Evolutionary conservation across 108 stramenopile genomes (phyloP).

Genomic region (Cyclotella baltica): DNA sequence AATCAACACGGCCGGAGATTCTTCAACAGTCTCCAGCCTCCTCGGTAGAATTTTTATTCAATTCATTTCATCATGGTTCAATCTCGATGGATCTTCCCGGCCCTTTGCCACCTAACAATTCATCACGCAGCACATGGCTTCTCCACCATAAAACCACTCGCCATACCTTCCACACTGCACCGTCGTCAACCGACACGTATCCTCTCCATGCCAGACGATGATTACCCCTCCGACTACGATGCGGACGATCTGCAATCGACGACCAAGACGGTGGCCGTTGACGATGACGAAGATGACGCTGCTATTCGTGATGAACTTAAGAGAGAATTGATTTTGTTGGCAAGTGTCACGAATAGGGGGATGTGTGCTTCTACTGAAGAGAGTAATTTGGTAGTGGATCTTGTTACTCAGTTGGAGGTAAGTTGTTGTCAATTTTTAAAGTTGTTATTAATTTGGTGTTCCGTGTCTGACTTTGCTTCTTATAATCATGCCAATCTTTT

Average conservation of each 20-base stretch:
- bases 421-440: not conserved
- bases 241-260: slow-evolving; percentile 48
- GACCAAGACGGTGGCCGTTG: slow-evolving; percentile 62
- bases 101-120: not conserved
- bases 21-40: not conserved
- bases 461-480: not conserved
- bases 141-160: not conserved
- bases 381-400: slow-evolving; percentile 71
- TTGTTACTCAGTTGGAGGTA: slow-evolving; percentile 77
- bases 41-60: too few species aligned
- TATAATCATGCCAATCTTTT: not conserved
- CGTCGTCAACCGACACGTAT: not conserved
- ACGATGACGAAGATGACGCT: slow-evolving; percentile 77
- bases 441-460: not conserved
- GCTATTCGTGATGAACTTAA: slow-evolving; percentile 80
- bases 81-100: not conserved
- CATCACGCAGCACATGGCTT: not conserved
- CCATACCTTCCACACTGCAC: not conserved
- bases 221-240: slow-evolving; percentile 56
- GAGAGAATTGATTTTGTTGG: slow-evolving; percentile 77
- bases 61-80: not conserved
- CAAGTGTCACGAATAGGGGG: slow-evolving; percentile 83
- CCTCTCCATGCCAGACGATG: slow-evolving; percentile 51
- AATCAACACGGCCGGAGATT: too few species aligned
- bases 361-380: slow-evolving; percentile 73